Conservation (phyloP, 768 basidiomycete genomes). For the Leccinum arenicola region DNA sequence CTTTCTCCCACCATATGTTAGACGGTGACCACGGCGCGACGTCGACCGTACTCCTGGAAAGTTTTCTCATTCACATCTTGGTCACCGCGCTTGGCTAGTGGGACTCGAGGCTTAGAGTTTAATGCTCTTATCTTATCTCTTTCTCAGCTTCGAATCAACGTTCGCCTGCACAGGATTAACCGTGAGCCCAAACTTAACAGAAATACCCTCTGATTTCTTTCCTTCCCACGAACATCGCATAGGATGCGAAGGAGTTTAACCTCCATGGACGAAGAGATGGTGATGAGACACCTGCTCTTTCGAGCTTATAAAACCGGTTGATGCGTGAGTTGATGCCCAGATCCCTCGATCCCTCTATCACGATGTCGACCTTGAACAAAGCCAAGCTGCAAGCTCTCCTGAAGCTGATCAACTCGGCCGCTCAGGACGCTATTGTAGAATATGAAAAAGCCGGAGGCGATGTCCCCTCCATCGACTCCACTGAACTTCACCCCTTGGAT, state of each 20-base stretch:
- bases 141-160: conserved; percentile 6
- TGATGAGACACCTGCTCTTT: background rate
- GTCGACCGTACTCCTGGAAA: background rate
- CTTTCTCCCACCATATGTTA: background rate
- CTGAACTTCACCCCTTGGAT: conserved; percentile 35
- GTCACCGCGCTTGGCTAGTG: background rate
- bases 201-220: conserved; percentile 1
- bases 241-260: background rate
- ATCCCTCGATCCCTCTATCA: background rate
- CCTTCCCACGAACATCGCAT: background rate
- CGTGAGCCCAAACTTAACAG: conserved; percentile 7
- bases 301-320: background rate
- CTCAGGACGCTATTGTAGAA: conserved; percentile 32
- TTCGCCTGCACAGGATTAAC: background rate
- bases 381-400: conserved; percentile 28
- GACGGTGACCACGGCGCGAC: background rate
- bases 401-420: conserved; percentile 30
- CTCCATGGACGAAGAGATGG: background rate
- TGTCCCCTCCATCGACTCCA: conserved; percentile 36
- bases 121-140: conserved; percentile 8
- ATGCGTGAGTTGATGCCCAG: background rate
- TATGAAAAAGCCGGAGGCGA: conserved; percentile 28
- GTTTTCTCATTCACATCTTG: conserved; percentile 1
- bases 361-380: conserved; percentile 20
- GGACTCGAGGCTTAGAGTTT: background rate